Conservation (phyloP, 2,329 filamentous ascomycete species). For the Diplodia mutila region DNA sequence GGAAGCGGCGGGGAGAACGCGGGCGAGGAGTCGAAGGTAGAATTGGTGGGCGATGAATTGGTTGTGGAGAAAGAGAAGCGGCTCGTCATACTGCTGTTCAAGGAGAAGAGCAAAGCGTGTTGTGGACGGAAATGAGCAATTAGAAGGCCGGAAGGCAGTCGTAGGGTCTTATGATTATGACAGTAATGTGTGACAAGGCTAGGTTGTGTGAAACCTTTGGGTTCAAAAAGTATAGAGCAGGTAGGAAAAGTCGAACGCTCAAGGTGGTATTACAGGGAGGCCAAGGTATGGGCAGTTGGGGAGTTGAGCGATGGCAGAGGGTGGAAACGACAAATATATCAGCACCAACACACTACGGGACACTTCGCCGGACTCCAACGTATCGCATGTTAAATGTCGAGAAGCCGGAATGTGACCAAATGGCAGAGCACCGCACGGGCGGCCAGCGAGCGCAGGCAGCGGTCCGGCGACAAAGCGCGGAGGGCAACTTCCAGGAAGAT, state of each 20-base stretch:
- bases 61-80: slow-evolving; percentile 4
- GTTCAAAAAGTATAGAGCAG: neutral
- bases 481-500: neutral
- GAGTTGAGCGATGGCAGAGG: neutral
- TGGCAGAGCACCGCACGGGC: neutral
- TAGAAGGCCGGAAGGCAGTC: neutral
- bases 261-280: neutral
- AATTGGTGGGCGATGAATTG: neutral
- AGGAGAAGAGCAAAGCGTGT: neutral
- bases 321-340: neutral
- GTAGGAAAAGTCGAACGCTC: neutral
- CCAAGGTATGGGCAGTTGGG: neutral
- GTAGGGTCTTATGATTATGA: neutral
- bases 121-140: neutral
- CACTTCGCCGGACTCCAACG: neutral
- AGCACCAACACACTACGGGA: neutral
- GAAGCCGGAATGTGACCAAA: neutral
- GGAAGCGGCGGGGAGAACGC: neutral
- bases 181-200: neutral
- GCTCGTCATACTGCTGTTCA: neutral
- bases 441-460: neutral
- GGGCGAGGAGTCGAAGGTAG: neutral
- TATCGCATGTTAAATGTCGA: neutral
- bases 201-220: neutral
- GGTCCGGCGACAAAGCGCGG: neutral